Evolutionary conservation across 2,329 filamentous ascomycete species (phyloP).

Genomic region (Aspergillus phoenicis): DNA sequence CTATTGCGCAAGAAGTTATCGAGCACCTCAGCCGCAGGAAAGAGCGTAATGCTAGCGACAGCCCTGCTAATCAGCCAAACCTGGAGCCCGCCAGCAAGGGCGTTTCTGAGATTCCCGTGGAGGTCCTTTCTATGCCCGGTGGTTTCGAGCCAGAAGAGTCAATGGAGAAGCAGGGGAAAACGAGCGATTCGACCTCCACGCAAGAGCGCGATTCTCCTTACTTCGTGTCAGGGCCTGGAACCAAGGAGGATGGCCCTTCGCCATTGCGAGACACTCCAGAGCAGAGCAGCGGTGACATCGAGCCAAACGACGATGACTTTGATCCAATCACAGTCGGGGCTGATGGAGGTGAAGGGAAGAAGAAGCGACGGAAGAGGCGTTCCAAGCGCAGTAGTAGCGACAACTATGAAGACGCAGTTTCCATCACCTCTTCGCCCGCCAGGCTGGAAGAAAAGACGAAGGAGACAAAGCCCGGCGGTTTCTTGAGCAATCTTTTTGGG

Average conservation of each 20-base stretch:
- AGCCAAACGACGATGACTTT: constrained; percentile 21
- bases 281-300: constrained; percentile 26
- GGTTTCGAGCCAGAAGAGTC: constrained; percentile 30
- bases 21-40: constrained; percentile 27
- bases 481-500: constrained; percentile 43
- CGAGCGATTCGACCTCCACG: not conserved
- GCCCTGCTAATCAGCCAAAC: not conserved
- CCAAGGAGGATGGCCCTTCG: constrained; percentile 13
- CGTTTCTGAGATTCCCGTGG: constrained; percentile 21
- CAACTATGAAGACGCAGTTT: constrained; percentile 41
- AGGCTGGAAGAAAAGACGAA: constrained; percentile 37
- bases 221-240: constrained; percentile 24
- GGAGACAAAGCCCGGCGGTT: constrained; percentile 35
- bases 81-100: not conserved
- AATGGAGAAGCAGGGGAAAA: not conserved
- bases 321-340: constrained; percentile 11
- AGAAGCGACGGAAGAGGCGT: constrained; percentile 30
- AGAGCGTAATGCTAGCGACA: not conserved
- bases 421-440: constrained; percentile 38
- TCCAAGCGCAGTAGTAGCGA: constrained; percentile 30
- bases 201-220: constrained; percentile 19
- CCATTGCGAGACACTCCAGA: constrained; percentile 24
- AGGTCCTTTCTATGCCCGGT: constrained; percentile 36
- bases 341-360: constrained; percentile 28
- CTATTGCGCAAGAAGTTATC: constrained; percentile 29